These are phyloP conservation scores for Silybum marianum DNA, from an alignment of 129 eudicot genomes.

Conservation along the genomic window DNA sequence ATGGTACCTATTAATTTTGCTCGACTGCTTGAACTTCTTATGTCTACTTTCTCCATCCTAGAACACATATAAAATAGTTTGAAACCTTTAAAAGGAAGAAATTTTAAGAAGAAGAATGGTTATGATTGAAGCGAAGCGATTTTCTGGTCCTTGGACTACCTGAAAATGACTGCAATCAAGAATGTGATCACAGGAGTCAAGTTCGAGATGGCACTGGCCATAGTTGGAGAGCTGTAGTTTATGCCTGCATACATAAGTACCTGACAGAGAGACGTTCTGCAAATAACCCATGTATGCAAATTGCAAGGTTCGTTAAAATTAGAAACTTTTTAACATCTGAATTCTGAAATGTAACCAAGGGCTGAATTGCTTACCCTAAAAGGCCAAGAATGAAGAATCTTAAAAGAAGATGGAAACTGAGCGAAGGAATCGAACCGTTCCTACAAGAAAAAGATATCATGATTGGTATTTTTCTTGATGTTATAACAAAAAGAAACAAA, in stretches of 20 bases:
- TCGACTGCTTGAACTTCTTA: constrained; percentile 40
- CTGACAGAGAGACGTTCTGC: constrained; percentile 41
- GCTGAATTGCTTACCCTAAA: constrained; percentile 38
- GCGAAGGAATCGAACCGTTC: constrained; percentile 23
- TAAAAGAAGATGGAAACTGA: constrained; percentile 31
- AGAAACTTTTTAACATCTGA: not conserved
- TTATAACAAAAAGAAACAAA: not conserved
- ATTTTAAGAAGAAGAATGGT: not conserved
- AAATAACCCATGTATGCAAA: not conserved
- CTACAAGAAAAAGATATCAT: constrained; percentile 21
- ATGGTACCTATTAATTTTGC: constrained; percentile 45
- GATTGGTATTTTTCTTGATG: not conserved
- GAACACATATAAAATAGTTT: not conserved
- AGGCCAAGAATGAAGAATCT: constrained; percentile 49
- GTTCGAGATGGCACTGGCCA: constrained; percentile 42
- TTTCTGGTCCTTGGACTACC: constrained; percentile 24
- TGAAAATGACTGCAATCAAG: constrained; percentile 36
- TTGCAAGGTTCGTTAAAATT: not conserved
- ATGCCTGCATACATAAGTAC: constrained; percentile 32
- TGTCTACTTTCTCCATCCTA: constrained; percentile 48
- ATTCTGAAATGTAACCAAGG: not conserved
- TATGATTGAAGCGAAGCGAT: not conserved
- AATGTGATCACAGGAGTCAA: constrained; percentile 42
- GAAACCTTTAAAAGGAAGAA: not conserved
- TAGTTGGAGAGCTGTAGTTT: constrained; percentile 46